These are phyloP conservation scores for Paecilomyces dactylethromorphus DNA, from an alignment of 2,329 filamentous ascomycete genomes.

Conservation along the genomic window DNA sequence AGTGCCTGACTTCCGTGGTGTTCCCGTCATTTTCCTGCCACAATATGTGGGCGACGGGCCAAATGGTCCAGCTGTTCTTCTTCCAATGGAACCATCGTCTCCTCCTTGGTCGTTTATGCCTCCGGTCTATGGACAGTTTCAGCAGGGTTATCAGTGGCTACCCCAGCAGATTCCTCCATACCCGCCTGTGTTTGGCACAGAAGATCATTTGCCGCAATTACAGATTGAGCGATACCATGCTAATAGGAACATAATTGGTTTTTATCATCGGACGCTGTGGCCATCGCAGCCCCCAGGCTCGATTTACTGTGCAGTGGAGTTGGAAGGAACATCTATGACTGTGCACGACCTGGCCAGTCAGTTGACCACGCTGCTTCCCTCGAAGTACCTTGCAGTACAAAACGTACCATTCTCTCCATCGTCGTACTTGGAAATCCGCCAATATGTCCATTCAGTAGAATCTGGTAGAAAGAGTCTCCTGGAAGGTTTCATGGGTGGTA, in stretches of 20 bases:
- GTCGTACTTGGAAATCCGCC: background rate
- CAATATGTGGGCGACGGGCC: background rate
- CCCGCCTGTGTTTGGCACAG: background rate
- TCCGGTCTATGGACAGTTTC: background rate
- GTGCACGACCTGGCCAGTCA: background rate
- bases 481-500: background rate
- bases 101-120: background rate
- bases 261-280: background rate
- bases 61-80: background rate
- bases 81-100: background rate
- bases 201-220: background rate
- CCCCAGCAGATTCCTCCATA: background rate
- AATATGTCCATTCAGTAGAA: background rate
- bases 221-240: background rate
- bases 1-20: background rate
- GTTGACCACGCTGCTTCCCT: background rate
- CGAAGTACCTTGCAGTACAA: background rate
- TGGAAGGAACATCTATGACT: background rate
- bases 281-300: background rate
- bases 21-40: background rate
- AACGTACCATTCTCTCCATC: background rate
- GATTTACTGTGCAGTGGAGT: background rate
- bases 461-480: background rate
- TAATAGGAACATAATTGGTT: background rate
- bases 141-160: background rate